These are phyloP conservation scores for Globisporangium emineosum DNA, from an alignment of 352 stramenopile species.

Conservation along the genomic window DNA sequence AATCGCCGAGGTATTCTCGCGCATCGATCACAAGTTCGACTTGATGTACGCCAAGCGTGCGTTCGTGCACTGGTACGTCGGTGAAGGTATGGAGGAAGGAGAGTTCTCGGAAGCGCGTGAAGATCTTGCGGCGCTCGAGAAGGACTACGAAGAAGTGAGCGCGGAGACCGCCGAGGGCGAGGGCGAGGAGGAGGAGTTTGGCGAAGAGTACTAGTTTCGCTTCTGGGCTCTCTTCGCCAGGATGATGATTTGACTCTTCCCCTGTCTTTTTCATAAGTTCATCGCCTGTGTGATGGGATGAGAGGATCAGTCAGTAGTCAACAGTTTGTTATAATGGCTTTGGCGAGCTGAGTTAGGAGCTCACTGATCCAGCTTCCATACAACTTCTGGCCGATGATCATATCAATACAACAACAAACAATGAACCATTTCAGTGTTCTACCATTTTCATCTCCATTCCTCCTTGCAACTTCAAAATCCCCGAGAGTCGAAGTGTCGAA, in stretches of 20 bases:
- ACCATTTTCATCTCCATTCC: too few relatives aligned
- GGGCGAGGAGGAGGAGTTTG: conserved; percentile 91
- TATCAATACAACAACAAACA: background rate
- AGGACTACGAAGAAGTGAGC: conserved; percentile 99
- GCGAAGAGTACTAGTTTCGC: conserved; percentile 85
- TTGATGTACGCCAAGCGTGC: conserved; percentile 99
- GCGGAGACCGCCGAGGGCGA: conserved; percentile 93
- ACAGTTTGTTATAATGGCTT: background rate
- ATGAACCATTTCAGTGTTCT: background rate
- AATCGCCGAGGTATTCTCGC: conserved; percentile 97
- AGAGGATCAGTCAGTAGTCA: background rate
- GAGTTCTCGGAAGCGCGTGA: conserved; percentile 99
- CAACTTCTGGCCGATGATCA: background rate
- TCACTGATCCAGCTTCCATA: background rate
- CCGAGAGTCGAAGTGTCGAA: too few relatives aligned
- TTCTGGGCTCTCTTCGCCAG: background rate
- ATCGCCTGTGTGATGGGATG: background rate
- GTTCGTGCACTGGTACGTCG: conserved; percentile 99
- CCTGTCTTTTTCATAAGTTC: background rate
- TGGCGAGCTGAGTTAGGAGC: background rate
- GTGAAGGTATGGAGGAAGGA: conserved; percentile 99
- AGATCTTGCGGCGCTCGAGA: conserved; percentile 97
- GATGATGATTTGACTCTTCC: background rate
- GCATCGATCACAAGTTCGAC: conserved; percentile 99
- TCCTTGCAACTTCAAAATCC: too few relatives aligned